Evolutionary conservation across 768 basidiomycete genomes (phyloP), one percentile per base, ranked within the genome.

Genomic region (Tubosaeta sp.): DNA sequence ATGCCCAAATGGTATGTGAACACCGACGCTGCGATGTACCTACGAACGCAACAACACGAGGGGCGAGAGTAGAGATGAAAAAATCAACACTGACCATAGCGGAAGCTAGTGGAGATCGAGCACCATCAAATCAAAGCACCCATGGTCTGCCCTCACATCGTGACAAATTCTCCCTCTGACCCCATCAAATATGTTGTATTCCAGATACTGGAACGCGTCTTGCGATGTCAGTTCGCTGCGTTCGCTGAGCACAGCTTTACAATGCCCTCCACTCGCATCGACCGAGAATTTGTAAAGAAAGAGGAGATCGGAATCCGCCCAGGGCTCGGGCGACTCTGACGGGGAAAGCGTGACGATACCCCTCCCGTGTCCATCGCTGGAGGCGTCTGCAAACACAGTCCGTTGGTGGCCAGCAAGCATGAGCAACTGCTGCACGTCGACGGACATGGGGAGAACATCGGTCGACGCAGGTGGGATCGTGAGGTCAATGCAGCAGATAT

Each of bases 101-200:
- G 31, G 18, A 38, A 36, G 21, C 40, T 55, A 61, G 38, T 46
- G 51, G 43, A 62, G 46, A 38, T 18, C 32, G 10, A 59, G 49
- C 25, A 62, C 60, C 29, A 52, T 16, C 43, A 62, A 42, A 27
- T 56, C 59, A 24, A 22, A 46, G 6, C 22, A 46, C 16, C 35
- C 13, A 34, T 25, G 27, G 13, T 39, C 21, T 10, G 7, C 36
- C 3, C 34, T n/a, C 30, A 16, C 22, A 29, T 48, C 39, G 27
- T 54, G 50, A 22, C 60, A 62, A 27, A 62, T 25, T 30, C 60
- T 59, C 43, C 60, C 60, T 48, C 57, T 48, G 32, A 54, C 29
- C 4, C 54, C 60, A 35, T 62, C 60, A 13, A 62, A 62, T 24
- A 52, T 40, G 12, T 47, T 40, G 30, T 29, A 36, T 19, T 40